A percentile compares a stretch with the other conserved stretches of the same genome.
Evolutionary conservation across 768 basidiomycete species (phyloP).

Genomic region (Sporobolomyces phaffii): DNA sequence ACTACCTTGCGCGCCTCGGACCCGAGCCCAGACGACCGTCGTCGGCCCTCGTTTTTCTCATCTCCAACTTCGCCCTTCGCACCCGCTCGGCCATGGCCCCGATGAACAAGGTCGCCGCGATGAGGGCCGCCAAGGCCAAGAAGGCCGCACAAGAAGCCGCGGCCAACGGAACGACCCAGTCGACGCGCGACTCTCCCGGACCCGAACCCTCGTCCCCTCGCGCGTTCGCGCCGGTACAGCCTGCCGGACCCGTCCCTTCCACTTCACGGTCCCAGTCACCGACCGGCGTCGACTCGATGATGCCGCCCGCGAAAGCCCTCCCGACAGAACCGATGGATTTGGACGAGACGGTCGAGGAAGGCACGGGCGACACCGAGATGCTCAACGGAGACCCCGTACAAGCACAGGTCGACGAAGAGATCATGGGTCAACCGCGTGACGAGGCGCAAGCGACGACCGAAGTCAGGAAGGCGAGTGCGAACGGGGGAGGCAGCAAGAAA

Average conservation of each 20-base stretch:
- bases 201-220: not conserved
- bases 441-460: constrained; percentile 8
- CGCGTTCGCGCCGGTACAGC: not conserved
- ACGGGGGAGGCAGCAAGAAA: too few relatives aligned
- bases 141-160: not conserved
- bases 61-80: not conserved
- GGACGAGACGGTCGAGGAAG: constrained; percentile 23
- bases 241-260: constrained; percentile 6
- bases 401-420: not conserved
- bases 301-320: constrained; percentile 28
- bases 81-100: not conserved
- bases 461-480: not conserved
- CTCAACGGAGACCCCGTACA: not conserved
- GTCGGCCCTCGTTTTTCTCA: too few relatives aligned
- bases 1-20: too few relatives aligned
- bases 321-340: constrained; percentile 37
- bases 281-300: not conserved
- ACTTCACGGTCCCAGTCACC: not conserved
- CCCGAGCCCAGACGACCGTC: too few relatives aligned
- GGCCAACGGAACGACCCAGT: not conserved
- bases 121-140: not conserved
- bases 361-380: constrained; percentile 33
- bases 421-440: not conserved
- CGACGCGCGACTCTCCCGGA: not conserved
- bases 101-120: not conserved